Conservation (phyloP, 768 basidiomycete genomes). For the Boletellus sp. region DNA sequence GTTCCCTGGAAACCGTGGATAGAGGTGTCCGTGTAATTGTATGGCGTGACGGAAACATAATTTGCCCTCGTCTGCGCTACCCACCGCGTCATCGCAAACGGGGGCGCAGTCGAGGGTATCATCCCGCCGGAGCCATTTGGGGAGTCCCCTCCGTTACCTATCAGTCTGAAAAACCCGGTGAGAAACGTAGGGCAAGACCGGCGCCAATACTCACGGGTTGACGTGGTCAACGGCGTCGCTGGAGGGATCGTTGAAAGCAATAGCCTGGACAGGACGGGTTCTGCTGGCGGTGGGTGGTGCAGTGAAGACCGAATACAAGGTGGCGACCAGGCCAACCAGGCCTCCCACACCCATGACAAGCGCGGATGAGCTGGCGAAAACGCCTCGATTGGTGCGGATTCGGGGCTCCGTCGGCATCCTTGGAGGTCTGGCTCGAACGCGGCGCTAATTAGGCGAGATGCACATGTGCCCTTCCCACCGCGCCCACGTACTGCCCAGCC, state of each 20-base stretch:
- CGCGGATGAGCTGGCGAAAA: constrained; percentile 1
- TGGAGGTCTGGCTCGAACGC: no score
- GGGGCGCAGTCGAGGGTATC: constrained; percentile 74
- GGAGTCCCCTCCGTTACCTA: constrained; percentile 69
- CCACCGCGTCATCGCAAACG: constrained; percentile 86
- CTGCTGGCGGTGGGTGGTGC: constrained; percentile 5
- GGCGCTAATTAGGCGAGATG: no score
- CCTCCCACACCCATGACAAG: constrained; percentile 3
- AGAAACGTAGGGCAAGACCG: neutral
- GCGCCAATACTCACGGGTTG: constrained; percentile 38
- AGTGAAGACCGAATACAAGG: constrained; percentile 15
- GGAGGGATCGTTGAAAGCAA: constrained; percentile 21
- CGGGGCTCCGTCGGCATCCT: no score
- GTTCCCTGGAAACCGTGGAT: constrained; percentile 80
- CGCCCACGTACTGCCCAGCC: no score
- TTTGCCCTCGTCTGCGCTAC: constrained; percentile 76
- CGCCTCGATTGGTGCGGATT: no score
- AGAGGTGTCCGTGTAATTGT: constrained; percentile 55
- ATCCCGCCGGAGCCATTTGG: constrained; percentile 73
- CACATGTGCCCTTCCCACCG: no score
- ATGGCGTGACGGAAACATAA: constrained; percentile 70
- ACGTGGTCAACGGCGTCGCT: constrained; percentile 44
- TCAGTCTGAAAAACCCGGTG: constrained; percentile 37
- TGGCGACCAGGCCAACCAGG: constrained; percentile 15
- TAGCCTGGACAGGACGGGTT: neutral